These are phyloP conservation scores for Cajanus cajan DNA, from an alignment of 306 rosid genomes.

Conservation along the genomic window DNA sequence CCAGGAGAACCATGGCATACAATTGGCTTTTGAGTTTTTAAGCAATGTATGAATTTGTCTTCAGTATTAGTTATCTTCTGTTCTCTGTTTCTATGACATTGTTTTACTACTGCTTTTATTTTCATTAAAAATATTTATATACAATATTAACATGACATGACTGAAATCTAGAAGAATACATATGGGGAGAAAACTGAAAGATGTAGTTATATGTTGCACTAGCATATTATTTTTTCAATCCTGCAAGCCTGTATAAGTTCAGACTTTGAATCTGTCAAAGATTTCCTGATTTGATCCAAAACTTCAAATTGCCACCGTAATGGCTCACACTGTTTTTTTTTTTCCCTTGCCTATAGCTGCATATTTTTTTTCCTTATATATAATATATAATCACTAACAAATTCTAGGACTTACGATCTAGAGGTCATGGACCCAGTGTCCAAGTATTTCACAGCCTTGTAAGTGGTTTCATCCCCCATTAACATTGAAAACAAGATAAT, in stretches of 20 bases:
- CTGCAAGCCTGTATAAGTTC: constrained; percentile 2
- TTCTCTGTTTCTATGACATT: constrained; percentile 26
- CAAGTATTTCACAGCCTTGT: neutral
- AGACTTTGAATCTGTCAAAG: constrained; percentile 17
- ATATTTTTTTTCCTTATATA: neutral
- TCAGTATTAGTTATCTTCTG: constrained; percentile 24
- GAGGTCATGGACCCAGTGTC: constrained; percentile 11
- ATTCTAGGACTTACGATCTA: neutral
- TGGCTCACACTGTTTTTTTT: neutral
- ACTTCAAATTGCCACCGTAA: neutral
- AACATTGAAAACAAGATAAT: neutral
- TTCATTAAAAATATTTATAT: neutral
- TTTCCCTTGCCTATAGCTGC: neutral
- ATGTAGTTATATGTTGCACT: constrained; percentile 23
- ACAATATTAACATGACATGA: constrained; percentile 12
- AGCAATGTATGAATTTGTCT: constrained; percentile 64
- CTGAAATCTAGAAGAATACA: constrained; percentile 25
- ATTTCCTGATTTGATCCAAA: constrained; percentile 13
- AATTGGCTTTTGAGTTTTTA: constrained; percentile 85
- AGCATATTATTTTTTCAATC: neutral
- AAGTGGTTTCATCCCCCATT: constrained; percentile 15
- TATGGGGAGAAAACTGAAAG: constrained; percentile 5
- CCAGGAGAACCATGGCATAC: constrained; percentile 67
- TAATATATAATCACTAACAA: neutral
- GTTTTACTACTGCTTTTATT: constrained; percentile 20